Evolutionary conservation across 495 filamentous ascomycete species (phyloP), one percentile per base, ranked within the genome.

Genomic region (Cercophora samala): DNA sequence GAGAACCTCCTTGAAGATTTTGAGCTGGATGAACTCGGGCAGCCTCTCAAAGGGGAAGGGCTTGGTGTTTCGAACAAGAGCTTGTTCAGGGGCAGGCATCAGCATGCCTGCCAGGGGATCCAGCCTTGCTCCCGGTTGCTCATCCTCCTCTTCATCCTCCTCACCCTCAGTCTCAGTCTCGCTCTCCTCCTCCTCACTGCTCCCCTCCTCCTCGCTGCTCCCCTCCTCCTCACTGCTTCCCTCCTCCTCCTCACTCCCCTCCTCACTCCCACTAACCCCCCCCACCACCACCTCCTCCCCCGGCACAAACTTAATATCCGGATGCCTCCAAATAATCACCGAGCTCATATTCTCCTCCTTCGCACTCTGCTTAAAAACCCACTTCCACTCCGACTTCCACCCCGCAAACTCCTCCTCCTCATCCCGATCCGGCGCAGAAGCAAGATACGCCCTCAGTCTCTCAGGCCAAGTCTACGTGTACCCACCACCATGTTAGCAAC

Each of bases 271-370:
- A 21, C n/a, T 56, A 9, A 21, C 18, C 54, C 3, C 22, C 54
- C 5, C 54, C 53, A n/a, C 25, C 9, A 32, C 21, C n/a, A 15
- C 24, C 51, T 2, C 21, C n/a, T 4, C 17, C 17, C 60, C 65
- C 4, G 8, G 9, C 5, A 65, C 58, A 3, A 76, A 55, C 17
- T 54, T 56, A 9, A 80, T 65, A 25, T 73, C 65, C 0, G 78
- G 78, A 29, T 79, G 78, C 0, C 73, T 63, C 29, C 63, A 59
- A 0, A 9, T n/a, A n/a, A 69, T 4, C 0, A 2, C 58, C 19
- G 58, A 51, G 5, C 72, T 75, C 78, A 80, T 80, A 24, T 80
- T 79, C 22, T 79, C 76, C 58, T 79, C 75, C 53, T 70, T 72
- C 54, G 73, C 77, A 32, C 67, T 64, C 6, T 53, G 26, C 24